Base-by-base conservation (phyloP, 352 stramenopile species). In the Plasmopara halstedii region DNA sequence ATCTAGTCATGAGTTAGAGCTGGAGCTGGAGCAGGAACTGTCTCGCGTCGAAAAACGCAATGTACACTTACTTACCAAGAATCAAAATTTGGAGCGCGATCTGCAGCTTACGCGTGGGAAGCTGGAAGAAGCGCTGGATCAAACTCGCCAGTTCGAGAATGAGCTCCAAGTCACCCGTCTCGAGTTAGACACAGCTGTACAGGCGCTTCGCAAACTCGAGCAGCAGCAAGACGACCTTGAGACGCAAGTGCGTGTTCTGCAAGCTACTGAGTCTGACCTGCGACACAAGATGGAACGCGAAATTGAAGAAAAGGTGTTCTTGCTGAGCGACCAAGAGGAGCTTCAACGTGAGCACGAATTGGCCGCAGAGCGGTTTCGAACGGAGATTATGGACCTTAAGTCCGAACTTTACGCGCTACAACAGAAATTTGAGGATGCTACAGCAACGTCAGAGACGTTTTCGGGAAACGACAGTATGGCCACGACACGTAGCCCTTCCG, bases 251-350 rank as follows among this genome's bases (percentile, higher is more conserved):
- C 81, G 81, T 46, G 81, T 93, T 13, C 51, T 93, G 32, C 69
- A 86, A 49, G 81, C 81, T 18, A 90, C 81, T 0, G 80, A 89
- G 33, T 68, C 64, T 7, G 81, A 93, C 54, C 43, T 93, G 40
- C 61, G 64, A 10, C 78, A 93, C 67, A 82, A 86, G 36, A 78
- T 93, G 61, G 81, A 93, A 62, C 73, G 78, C 6, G 81, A 88
- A 59, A 85, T 88, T 44, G 81, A 93, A 52, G 78, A 93, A 39
- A 88, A 88, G 53, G 77, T 93, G 17, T 93, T 93, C 47, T 37
- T 93, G 17, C 42, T 85, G 35, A 88, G 67, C 46, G 81, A 93
- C 46, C 76, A 90, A 33, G 81, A 88, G 38, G 81, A 93, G 62
- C 74, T 90, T 20, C 64, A 88, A 49, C 74, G 59, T 4, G 76